Evolutionary conservation across 495 filamentous ascomycete species (phyloP).

Genomic region (Glarea lozoyensis): DNA sequence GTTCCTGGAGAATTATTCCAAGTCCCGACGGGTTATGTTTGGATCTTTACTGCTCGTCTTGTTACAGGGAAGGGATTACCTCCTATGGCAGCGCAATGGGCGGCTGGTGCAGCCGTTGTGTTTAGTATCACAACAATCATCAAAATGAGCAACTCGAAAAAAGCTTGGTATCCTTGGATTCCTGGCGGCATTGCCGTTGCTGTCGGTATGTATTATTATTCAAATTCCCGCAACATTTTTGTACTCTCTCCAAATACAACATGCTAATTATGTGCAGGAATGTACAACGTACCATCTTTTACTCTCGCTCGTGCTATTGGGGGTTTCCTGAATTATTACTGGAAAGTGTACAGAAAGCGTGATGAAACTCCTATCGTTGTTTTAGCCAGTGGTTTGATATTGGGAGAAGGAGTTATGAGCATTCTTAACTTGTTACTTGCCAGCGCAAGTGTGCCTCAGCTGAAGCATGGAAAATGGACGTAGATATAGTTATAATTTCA

Average conservation of each 20-base stretch:
- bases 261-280: slow-evolving; percentile 45
- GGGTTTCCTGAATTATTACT: slow-evolving; percentile 79
- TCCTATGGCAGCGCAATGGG: slow-evolving; percentile 68
- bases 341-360: slow-evolving; percentile 40
- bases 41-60: slow-evolving; percentile 91
- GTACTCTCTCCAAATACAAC: background rate
- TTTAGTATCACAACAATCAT: slow-evolving; percentile 63
- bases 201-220: slow-evolving; percentile 57
- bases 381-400: slow-evolving; percentile 64
- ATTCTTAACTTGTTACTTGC: slow-evolving; percentile 85
- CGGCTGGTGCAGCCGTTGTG: slow-evolving; percentile 56
- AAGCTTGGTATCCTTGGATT: slow-evolving; percentile 49
- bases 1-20: slow-evolving; percentile 85
- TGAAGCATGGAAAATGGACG: too few relatives aligned
- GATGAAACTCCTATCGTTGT: slow-evolving; percentile 51
- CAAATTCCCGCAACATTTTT: background rate
- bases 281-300: slow-evolving; percentile 96
- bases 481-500: too few relatives aligned
- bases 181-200: slow-evolving; percentile 94
- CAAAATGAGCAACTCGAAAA: slow-evolving; percentile 45
- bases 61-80: slow-evolving; percentile 92
- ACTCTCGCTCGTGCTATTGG: slow-evolving; percentile 84
- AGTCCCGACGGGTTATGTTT: slow-evolving; percentile 89
- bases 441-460: slow-evolving; percentile 68
- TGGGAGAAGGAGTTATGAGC: slow-evolving; percentile 90